These are phyloP conservation scores for Fusarium chuoi DNA, from an alignment of 2,329 filamentous ascomycete genomes.

Conservation along the genomic window DNA sequence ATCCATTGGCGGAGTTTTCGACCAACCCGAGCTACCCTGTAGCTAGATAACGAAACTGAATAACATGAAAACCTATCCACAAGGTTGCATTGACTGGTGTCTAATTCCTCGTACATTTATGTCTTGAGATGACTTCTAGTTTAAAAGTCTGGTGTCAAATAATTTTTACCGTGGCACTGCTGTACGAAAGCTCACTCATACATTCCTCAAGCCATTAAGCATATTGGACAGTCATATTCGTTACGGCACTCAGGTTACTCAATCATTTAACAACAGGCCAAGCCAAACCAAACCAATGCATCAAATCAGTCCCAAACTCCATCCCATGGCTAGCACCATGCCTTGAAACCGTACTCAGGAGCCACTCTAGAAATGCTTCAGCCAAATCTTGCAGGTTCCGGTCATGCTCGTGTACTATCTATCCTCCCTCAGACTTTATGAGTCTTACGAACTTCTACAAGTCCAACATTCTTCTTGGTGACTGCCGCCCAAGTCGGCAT, in stretches of 20 bases:
- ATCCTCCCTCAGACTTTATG: conserved; percentile 50
- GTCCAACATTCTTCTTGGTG: conserved; percentile 78
- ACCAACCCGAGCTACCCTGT: conserved; percentile 7
- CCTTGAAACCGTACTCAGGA: background rate
- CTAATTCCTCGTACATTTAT: background rate
- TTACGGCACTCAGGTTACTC: conserved; percentile 21
- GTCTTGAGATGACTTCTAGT: background rate
- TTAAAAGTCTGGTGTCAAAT: background rate
- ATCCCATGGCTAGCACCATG: conserved; percentile 20
- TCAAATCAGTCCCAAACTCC: conserved; percentile 20
- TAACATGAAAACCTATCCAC: background rate
- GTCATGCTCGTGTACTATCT: background rate
- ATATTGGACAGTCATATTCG: conserved; percentile 10
- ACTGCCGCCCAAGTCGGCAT: conserved; percentile 83
- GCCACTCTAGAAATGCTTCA: conserved; percentile 16
- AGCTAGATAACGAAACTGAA: background rate
- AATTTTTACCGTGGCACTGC: background rate
- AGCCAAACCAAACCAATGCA: conserved; percentile 13
- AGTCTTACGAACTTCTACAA: conserved; percentile 82
- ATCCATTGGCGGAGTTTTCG: background rate
- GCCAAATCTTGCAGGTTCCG: background rate
- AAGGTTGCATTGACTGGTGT: background rate
- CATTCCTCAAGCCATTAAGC: background rate
- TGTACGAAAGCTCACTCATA: background rate
- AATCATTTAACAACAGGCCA: conserved; percentile 14